These are phyloP conservation scores for Globisporangium polare DNA, from an alignment of 352 stramenopile species.

Conservation along the genomic window DNA sequence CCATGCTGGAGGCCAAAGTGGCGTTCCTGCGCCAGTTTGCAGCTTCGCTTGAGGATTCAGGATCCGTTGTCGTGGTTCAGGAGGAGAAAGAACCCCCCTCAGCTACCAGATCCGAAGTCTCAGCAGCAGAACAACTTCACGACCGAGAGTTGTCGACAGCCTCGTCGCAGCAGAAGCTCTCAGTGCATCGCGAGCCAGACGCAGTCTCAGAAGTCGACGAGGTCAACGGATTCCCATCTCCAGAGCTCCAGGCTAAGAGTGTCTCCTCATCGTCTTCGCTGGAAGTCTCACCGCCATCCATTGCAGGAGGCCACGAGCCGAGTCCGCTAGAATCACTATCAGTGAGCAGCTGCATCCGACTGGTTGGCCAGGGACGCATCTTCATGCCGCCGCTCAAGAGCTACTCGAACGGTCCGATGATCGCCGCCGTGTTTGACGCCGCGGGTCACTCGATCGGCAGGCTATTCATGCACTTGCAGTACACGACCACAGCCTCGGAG, in stretches of 20 bases:
- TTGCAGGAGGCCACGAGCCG: not conserved
- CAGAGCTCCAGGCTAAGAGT: not conserved
- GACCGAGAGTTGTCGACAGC: not conserved
- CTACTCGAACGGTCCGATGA: slow-evolving; percentile 12
- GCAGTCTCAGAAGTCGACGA: slow-evolving; percentile 3
- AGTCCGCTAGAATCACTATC: not conserved
- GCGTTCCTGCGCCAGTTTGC: slow-evolving; percentile 43
- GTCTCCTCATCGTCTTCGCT: slow-evolving; percentile 1
- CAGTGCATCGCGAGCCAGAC: slow-evolving; percentile 17
- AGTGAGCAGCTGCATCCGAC: slow-evolving; percentile 16
- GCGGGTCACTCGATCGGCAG: slow-evolving; percentile 21
- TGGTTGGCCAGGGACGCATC: slow-evolving; percentile 29
- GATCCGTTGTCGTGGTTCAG: not conserved
- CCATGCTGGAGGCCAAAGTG: slow-evolving; percentile 43
- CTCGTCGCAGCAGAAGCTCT: slow-evolving; percentile 12
- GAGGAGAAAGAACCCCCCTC: not conserved
- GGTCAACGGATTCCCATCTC: not conserved
- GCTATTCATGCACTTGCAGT: slow-evolving; percentile 20
- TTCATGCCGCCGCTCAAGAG: slow-evolving; percentile 21
- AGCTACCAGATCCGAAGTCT: not conserved
- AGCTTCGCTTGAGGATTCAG: slow-evolving; percentile 28
- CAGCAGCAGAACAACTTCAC: not conserved
- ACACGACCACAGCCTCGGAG: not conserved
- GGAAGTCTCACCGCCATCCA: not conserved
- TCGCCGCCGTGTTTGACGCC: slow-evolving; percentile 16